Base-by-base conservation (phyloP, 2,329 filamentous ascomycete genomes). In the Calonectria hongkongensis region DNA sequence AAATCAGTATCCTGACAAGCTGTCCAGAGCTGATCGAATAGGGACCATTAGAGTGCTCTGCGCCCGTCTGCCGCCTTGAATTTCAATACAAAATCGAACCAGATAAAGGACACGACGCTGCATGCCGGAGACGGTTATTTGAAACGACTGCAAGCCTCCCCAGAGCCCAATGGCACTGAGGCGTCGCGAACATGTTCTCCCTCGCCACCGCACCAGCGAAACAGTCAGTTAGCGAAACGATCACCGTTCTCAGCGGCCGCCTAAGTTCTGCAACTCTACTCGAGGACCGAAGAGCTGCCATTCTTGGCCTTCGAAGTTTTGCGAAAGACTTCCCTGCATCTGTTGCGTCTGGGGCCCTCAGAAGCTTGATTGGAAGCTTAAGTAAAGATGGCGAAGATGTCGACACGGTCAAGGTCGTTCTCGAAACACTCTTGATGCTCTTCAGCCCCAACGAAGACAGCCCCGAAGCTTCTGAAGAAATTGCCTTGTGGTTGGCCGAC, bases 251-350 rank as follows among this genome's bases (percentile, higher is more conserved):
- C 73, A 97, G 95, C 85, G 93, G 93, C 80, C 94, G 97, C 69
- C 91, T 99, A 47, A 92, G 93, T 82, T 98, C 94, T 77, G 95
- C 96, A 54, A 98, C 95, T 1, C 89, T 99, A 18, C 91, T 99
- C 48, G 97, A 99, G 86, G 97, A 99, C 84, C 93, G 97, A 67
- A 93, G 97, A 74, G 96, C 95, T 69, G 96, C 97, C 56, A 98
- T 99, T 60, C 90, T 98, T 36, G 97, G 97, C 21, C 88, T 99
- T 45, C 92, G 97, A 79, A 98, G 96, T 86, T 98, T 99, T 84
- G 95, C 97, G 50, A 98, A 98, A 85, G 93, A 97, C 74, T 98
- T 96, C 80, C 97, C 97, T 45, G 97, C 97, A 16, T 98, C 96
- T 9, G 97, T 99, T 43, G 95, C 97, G 2, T 98, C 96, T 4